Evolutionary conservation across 768 basidiomycete genomes (phyloP).

Genomic region (Mycena rebaudengoi): DNA sequence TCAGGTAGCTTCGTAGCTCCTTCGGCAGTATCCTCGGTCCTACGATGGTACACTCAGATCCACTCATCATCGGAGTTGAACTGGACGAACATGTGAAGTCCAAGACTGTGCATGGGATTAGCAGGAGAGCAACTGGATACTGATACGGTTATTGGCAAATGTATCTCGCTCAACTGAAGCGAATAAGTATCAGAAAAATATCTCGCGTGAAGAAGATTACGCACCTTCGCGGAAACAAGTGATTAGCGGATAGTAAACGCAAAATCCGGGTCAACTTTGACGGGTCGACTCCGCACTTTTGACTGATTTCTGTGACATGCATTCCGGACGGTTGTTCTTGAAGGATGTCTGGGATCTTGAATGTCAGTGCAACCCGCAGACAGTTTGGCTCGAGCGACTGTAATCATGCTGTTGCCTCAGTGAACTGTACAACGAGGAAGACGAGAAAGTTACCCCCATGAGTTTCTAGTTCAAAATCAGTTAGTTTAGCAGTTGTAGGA

Average conservation of each 20-base stretch:
- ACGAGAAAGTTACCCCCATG: neutral
- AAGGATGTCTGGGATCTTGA: conserved; percentile 36
- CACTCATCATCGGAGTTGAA: neutral
- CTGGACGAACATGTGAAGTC: conserved; percentile 15
- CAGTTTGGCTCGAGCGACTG: conserved; percentile 26
- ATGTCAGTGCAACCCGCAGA: conserved; percentile 15
- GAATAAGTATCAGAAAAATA: neutral
- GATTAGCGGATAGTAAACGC: conserved; percentile 34
- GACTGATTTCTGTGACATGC: conserved; percentile 31
- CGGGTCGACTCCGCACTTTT: conserved; percentile 27
- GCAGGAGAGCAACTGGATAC: conserved; percentile 26
- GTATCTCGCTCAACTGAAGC: conserved; percentile 29
- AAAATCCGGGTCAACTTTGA: conserved; percentile 38
- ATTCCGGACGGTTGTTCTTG: conserved; percentile 33
- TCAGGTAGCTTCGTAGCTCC: conserved; percentile 18
- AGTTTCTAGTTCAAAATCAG: conserved; percentile 2
- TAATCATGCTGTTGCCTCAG: neutral
- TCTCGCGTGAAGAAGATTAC: neutral
- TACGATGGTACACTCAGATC: neutral
- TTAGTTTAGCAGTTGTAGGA: neutral
- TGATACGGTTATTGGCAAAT: conserved; percentile 38
- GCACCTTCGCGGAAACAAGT: conserved; percentile 40
- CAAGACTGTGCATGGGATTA: conserved; percentile 24
- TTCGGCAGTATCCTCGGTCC: conserved; percentile 22
- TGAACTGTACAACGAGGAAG: neutral